Conservation (phyloP, 495 filamentous ascomycete species). For the Xylaria nigripes region DNA sequence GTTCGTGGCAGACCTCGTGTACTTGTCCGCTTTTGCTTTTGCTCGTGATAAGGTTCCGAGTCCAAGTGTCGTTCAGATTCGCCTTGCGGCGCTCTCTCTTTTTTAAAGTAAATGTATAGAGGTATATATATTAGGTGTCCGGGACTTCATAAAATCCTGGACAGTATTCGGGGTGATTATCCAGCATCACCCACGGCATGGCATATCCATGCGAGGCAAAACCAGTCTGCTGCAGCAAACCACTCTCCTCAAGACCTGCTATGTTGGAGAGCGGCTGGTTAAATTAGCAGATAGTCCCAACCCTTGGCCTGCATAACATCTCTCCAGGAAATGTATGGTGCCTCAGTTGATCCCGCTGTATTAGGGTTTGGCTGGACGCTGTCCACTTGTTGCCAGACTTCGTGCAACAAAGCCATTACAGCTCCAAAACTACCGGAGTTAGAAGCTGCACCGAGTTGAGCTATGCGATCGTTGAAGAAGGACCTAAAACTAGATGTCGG, state of each 20-base stretch:
- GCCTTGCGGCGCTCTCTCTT: slow-evolving; percentile 32
- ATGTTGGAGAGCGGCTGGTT: slow-evolving; percentile 28
- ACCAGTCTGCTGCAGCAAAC: slow-evolving; percentile 12
- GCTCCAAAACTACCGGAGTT: slow-evolving; percentile 82
- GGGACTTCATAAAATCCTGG: slow-evolving; percentile 11
- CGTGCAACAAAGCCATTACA: slow-evolving; percentile 66
- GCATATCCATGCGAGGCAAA: slow-evolving; percentile 26
- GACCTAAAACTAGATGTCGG: slow-evolving; percentile 62
- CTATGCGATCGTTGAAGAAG: slow-evolving; percentile 64
- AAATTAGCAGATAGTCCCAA: slow-evolving; percentile 91
- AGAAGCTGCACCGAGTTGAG: slow-evolving; percentile 62
- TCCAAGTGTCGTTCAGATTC: slow-evolving; percentile 30
- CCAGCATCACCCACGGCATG: slow-evolving; percentile 23
- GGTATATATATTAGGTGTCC: slow-evolving; percentile 16
- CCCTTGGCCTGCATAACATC: slow-evolving; percentile 87
- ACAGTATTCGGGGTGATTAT: slow-evolving; percentile 19
- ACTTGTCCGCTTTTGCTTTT: slow-evolving; percentile 15
- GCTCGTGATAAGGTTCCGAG: slow-evolving; percentile 13
- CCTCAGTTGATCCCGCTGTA: slow-evolving; percentile 31
- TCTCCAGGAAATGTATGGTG: slow-evolving; percentile 76
- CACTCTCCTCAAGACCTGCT: slow-evolving; percentile 32
- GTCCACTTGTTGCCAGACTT: slow-evolving; percentile 75
- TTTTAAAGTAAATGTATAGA: too few species aligned
- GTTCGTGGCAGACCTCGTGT: slow-evolving; percentile 11
- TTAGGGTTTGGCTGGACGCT: slow-evolving; percentile 31